Evolutionary conservation across 2,329 filamentous ascomycete species (phyloP).

Genomic region (Cercospora zeae-maydis): DNA sequence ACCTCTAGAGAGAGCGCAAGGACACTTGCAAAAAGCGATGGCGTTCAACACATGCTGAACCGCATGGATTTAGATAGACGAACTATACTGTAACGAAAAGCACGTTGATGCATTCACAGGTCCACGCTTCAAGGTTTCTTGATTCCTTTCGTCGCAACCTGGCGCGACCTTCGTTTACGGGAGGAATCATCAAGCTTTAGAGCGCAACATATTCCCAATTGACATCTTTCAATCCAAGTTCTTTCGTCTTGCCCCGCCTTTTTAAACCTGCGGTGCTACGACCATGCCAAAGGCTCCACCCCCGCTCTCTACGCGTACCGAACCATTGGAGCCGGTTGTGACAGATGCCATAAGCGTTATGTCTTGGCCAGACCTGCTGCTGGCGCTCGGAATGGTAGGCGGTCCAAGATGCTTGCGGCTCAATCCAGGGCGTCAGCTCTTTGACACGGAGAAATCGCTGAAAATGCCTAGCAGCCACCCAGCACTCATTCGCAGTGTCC

Average conservation of each 20-base stretch:
- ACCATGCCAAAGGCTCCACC: not conserved
- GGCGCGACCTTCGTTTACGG: not conserved
- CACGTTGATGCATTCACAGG: conserved; percentile 12
- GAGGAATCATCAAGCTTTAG: not conserved
- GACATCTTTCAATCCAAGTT: not conserved
- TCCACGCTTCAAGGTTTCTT: not conserved
- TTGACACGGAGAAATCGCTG: not conserved
- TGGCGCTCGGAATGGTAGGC: not conserved
- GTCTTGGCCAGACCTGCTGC: not conserved
- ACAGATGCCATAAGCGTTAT: not conserved
- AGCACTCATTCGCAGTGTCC: not conserved
- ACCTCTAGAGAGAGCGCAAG: conserved; percentile 14
- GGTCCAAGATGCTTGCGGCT: not conserved
- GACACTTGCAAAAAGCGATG: conserved; percentile 27
- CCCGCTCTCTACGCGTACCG: not conserved
- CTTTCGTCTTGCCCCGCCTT: not conserved
- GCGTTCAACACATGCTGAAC: conserved; percentile 25
- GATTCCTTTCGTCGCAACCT: not conserved
- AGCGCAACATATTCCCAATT: not conserved
- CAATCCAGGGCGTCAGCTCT: not conserved
- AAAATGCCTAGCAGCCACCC: conserved; percentile 27
- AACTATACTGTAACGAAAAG: conserved; percentile 29
- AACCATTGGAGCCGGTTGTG: not conserved
- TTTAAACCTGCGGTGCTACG: not conserved
- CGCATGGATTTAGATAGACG: conserved; percentile 31